Base-by-base conservation (phyloP, 306 rosid genomes). In the Dryas octopetala region DNA sequence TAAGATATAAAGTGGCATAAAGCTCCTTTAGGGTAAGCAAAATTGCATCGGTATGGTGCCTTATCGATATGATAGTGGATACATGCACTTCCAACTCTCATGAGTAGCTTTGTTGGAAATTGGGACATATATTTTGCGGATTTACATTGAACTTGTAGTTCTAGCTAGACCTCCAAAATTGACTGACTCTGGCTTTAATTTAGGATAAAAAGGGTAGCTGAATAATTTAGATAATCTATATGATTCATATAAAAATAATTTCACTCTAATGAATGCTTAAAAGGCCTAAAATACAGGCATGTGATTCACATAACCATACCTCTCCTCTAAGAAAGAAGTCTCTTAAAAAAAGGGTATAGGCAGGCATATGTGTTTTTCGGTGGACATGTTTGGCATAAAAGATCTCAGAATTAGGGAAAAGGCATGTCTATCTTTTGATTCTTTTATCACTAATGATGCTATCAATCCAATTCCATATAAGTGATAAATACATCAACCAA, bases 11-110 rank as follows among this genome's bases (percentile, higher is more conserved):
- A 38, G 49, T 11, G 14, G 0, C 47, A 28, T 14, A 78, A 71
- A 64, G 70, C 12, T 73, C 23, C 61, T 41, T 67, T 57, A 26
- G 54, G 66, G 60, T 67, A 28, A 58, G 82, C 7, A 32, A 73
- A 73, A 75, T 44, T 79, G 62, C 74, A 67, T 73, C 38, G 74
- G 70, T 58, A 48, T 66, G 9, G 82, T 58, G 47, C 74, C 74
- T 8, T 32, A 44, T 57, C 15, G 41, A 58, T 69, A 41, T 60
- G 60, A 48, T 40, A 23, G 79, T 55, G 45, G 68, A 43, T 67
- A 52, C 71, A 43, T 67, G 41, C 71, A 66, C 60, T 55, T 55
- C 13, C 60, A 23, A 19, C 69, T 44, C n/a, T 64, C 15, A 32
- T 11, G 40, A 70, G 61, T 53, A 75, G 68, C 51, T 74, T 60